Base-by-base conservation (phyloP, 371 early-diverging fungal genomes). In the Mortierella sp. region DNA sequence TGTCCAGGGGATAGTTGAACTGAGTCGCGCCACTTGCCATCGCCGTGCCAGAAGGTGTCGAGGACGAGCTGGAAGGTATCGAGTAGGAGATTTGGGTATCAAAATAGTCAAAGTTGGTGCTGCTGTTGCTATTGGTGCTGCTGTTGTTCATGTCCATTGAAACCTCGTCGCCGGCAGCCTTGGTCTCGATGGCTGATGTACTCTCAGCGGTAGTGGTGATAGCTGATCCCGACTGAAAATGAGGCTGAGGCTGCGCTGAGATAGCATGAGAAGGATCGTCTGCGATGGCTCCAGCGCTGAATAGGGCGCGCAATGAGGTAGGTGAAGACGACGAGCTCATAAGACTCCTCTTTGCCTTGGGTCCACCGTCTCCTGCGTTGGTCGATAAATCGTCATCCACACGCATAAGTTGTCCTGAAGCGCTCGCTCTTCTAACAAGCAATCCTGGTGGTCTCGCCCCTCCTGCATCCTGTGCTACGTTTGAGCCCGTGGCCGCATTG, bases 261-360 rank as follows among this genome's bases (percentile, higher is more conserved):
- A 44, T 11, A 7, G 79, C 50, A 7, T 58, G n/a, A 34, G 79
- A 50, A 26, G 85, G 38, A 6, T 77, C 71, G 16, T 58, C 57
- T 4, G 47, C 34, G 47, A 54, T 42, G 6, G 79, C 77, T 3
- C 85, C 82, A 24, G 85, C 76, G 60, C 74, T 76, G 72, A 85
- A 85, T 31, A 85, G 54, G 38, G 77, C 72, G 16, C 85, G 74
- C 44, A 85, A 26, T 3, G 85, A 85, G 0, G 85, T 85, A 26
- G 85, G 85, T 1, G 85, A 85, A 2, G 85, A 85, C 2, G 85
- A 81, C 16, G 85, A 85, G 34, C 77, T 77, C 48, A 81, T 42
- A 9, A 85, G 73, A 28, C 79, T 77, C 48, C 77, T 65, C 44
- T 72, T 74, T 10, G 75, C 16, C 26, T 68, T 72, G 24, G 80